phyloP scores from a whole-genome alignment of 164 flowering plant genomes.

The Annona squamosa region DNA sequence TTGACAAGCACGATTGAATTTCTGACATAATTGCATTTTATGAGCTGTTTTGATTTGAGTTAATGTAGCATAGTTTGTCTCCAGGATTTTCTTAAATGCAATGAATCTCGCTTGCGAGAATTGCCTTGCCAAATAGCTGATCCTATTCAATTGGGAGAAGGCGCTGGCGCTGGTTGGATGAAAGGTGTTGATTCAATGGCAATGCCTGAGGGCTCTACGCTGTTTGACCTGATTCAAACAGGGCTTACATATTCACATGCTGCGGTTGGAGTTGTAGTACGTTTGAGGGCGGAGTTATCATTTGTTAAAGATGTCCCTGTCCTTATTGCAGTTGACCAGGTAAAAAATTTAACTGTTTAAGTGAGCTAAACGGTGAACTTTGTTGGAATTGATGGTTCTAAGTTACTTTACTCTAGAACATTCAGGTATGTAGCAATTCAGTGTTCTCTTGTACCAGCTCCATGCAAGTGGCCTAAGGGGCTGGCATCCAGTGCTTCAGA shows the following conservation, averaged over 20 bases:
- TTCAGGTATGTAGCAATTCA: too few relatives aligned
- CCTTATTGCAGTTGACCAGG: slow-evolving; percentile 81
- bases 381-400: not conserved
- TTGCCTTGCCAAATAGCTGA: slow-evolving; percentile 67
- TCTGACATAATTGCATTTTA: too few relatives aligned
- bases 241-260: slow-evolving; percentile 73
- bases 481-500: too few relatives aligned
- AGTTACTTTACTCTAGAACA: too few relatives aligned
- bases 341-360: not conserved
- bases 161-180: slow-evolving; percentile 88
- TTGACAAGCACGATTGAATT: too few relatives aligned
- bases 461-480: too few relatives aligned
- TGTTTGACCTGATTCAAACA: slow-evolving; percentile 69
- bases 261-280: slow-evolving; percentile 88
- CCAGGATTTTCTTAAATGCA: slow-evolving; percentile 80
- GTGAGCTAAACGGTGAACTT: not conserved
- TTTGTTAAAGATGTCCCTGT: slow-evolving; percentile 69
- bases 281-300: slow-evolving; percentile 80
- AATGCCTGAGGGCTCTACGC: slow-evolving; percentile 73
- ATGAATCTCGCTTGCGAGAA: slow-evolving; percentile 49
- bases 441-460: too few relatives aligned
- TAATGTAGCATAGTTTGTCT: slow-evolving; percentile 5
- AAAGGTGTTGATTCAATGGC: slow-evolving; percentile 76
- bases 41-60: not conserved
- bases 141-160: slow-evolving; percentile 91